Evolutionary conservation across 495 filamentous ascomycete genomes (phyloP).

Genomic region (Neohortaea acidophila): DNA sequence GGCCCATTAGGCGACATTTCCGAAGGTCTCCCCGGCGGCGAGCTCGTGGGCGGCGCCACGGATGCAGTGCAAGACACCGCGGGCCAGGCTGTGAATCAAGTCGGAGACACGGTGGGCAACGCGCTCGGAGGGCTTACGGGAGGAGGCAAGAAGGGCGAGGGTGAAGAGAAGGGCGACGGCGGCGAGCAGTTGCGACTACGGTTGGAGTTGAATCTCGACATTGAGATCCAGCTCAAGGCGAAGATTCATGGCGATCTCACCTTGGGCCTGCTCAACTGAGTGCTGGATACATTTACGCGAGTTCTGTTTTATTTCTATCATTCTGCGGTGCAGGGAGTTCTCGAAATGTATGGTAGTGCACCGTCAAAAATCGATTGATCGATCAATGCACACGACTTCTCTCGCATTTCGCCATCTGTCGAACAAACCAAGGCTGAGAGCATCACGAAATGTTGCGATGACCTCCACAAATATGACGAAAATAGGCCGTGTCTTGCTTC

Average conservation of each 20-base stretch:
- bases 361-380: too few species aligned
- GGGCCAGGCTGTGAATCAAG: slow-evolving; percentile 22
- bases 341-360: too few species aligned
- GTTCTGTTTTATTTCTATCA: too few species aligned
- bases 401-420: too few species aligned
- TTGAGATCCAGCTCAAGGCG: slow-evolving; percentile 80
- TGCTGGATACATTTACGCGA: too few species aligned
- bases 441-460: too few species aligned
- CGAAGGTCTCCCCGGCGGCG: slow-evolving; percentile 27
- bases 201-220: slow-evolving; percentile 73
- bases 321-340: too few species aligned
- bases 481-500: too few species aligned
- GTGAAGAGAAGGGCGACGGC: slow-evolving; percentile 22
- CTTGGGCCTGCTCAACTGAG: slow-evolving; percentile 51
- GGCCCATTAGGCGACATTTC: slow-evolving; percentile 26
- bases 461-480: too few species aligned
- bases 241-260: slow-evolving; percentile 87
- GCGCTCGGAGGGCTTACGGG: slow-evolving; percentile 26
- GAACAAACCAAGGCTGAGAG: too few species aligned
- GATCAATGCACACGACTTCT: too few species aligned
- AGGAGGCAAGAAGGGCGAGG: slow-evolving; percentile 13
- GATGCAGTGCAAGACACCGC: slow-evolving; percentile 31
- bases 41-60: slow-evolving; percentile 24
- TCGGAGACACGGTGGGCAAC: slow-evolving; percentile 26
- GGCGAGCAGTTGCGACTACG: slow-evolving; percentile 59